These are phyloP conservation scores for Annulohypoxylon stygium DNA, from an alignment of 495 filamentous ascomycete genomes.

Conservation along the genomic window DNA sequence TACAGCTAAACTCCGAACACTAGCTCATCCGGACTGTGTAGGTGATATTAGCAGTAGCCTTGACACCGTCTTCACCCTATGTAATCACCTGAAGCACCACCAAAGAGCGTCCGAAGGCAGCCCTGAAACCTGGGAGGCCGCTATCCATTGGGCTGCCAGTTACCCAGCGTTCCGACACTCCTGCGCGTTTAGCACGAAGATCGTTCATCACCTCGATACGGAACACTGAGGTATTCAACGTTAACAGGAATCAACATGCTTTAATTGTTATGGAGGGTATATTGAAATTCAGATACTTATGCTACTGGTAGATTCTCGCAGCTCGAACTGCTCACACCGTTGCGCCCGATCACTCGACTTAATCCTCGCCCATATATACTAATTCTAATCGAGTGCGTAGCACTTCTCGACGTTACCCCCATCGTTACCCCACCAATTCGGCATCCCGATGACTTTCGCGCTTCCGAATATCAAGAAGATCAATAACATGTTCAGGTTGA, in stretches of 20 bases:
- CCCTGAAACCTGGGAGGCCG: too few species aligned
- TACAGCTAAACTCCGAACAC: not conserved
- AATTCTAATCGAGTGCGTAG: slow-evolving; percentile 46
- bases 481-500: slow-evolving; percentile 68
- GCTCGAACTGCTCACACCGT: not conserved
- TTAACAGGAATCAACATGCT: not conserved
- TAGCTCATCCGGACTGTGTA: not conserved
- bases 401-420: slow-evolving; percentile 55
- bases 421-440: slow-evolving; percentile 70
- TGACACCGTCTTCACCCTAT: not conserved
- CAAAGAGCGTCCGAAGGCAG: too few species aligned
- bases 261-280: not conserved
- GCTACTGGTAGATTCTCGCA: not conserved
- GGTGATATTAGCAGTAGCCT: not conserved
- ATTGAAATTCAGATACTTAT: not conserved
- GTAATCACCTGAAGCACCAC: too few species aligned
- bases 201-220: too few species aligned
- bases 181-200: too few species aligned
- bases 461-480: slow-evolving; percentile 68
- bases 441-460: slow-evolving; percentile 66
- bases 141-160: too few species aligned
- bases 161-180: too few species aligned
- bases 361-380: not conserved
- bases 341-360: not conserved
- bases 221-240: not conserved